phyloP scores from a whole-genome alignment of 352 stramenopile genomes.

The Paralagenidium karlingii region DNA sequence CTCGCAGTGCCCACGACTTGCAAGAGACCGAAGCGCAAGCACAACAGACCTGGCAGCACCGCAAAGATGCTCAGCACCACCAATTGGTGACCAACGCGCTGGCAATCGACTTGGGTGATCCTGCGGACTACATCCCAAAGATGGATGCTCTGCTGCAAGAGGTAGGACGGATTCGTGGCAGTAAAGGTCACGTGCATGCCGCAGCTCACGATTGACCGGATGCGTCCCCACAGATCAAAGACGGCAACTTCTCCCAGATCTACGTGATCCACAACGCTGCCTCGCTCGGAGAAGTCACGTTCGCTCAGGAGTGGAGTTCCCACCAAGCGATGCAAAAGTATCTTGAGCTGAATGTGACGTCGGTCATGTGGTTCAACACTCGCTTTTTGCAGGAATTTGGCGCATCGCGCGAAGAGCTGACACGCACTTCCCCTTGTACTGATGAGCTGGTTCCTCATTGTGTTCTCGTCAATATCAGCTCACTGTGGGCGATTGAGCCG shows the following conservation, averaged over 20 bases:
- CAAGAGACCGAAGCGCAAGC: conserved; percentile 34
- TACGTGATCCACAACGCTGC: conserved; percentile 80
- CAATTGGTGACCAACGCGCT: too few species aligned
- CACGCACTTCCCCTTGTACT: neutral
- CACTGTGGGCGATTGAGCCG: conserved; percentile 64
- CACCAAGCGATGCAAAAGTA: conserved; percentile 28
- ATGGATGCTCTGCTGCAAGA: conserved; percentile 25
- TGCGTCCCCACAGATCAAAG: conserved; percentile 10
- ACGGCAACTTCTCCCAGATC: conserved; percentile 20
- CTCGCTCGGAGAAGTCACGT: conserved; percentile 48
- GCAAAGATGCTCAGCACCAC: too few species aligned
- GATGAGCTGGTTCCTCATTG: conserved; percentile 3
- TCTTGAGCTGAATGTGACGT: conserved; percentile 81
- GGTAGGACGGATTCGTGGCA: too few species aligned
- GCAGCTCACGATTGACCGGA: too few species aligned
- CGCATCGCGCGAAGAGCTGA: conserved; percentile 22
- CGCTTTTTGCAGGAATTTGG: conserved; percentile 49
- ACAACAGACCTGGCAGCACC: conserved; percentile 16
- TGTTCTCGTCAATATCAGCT: conserved; percentile 79
- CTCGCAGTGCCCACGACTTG: conserved; percentile 32
- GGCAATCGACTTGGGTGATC: conserved; percentile 28
- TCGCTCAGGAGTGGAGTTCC: conserved; percentile 33
- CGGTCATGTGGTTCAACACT: conserved; percentile 74
- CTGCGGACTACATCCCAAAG: conserved; percentile 29
- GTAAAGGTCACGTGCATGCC: too few species aligned